A percentile compares a stretch with the other conserved stretches of the same genome.
Conservation (phyloP, 2,329 filamentous ascomycete species). For the Talaromyces amestolkiae region DNA sequence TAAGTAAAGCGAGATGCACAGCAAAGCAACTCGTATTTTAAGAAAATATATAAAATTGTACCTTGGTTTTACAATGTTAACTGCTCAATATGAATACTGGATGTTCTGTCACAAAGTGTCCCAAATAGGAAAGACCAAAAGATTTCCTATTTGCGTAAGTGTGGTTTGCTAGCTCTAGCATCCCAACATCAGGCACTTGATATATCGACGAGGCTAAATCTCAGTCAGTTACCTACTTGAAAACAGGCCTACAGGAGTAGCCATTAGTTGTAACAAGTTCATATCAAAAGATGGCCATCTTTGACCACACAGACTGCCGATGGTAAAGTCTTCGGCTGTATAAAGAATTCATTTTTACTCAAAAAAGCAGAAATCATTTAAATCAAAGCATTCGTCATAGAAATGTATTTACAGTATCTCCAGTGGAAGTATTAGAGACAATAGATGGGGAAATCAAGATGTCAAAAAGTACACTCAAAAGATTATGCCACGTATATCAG, state of each 20-base stretch:
- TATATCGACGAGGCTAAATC: not conserved
- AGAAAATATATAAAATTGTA: not conserved
- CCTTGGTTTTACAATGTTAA: not conserved
- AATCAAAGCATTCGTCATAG: not conserved
- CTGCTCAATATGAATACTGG: not conserved
- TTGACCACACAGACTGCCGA: not conserved
- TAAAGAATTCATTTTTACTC: not conserved
- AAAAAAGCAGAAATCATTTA: not conserved
- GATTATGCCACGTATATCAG: conserved; percentile 11
- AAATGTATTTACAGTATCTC: conserved; percentile 5
- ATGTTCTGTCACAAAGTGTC: not conserved
- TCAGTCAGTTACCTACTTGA: not conserved
- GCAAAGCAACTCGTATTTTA: not conserved
- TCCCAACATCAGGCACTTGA: not conserved
- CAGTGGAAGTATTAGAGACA: not conserved
- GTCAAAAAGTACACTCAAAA: not conserved
- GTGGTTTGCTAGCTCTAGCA: not conserved
- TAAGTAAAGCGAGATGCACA: not conserved
- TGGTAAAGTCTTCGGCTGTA: not conserved
- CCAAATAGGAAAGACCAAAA: conserved; percentile 10
- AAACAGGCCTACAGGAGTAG: not conserved
- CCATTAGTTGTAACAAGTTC: not conserved
- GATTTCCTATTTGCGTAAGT: conserved; percentile 18
- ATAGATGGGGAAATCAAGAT: not conserved
- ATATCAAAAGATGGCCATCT: not conserved